Conservation (phyloP, 2,329 filamentous ascomycete species). For the Cadophora sp. region DNA sequence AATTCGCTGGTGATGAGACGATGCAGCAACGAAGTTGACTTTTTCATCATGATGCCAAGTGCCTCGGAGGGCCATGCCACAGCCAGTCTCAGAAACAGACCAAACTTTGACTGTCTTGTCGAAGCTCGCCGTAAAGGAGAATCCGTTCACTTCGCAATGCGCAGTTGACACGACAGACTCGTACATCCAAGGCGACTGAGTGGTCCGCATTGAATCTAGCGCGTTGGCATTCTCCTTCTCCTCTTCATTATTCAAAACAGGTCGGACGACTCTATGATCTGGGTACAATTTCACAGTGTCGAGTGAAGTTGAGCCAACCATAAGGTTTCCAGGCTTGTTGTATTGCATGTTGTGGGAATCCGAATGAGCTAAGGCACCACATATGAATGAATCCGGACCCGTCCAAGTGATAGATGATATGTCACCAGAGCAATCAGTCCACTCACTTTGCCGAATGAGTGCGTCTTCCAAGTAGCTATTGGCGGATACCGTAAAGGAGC, state of each 20-base stretch:
- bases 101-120: constrained; percentile 68
- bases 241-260: constrained; percentile 49
- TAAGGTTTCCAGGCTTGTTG: constrained; percentile 68
- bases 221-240: constrained; percentile 57
- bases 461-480: constrained; percentile 53
- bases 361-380: constrained; percentile 67
- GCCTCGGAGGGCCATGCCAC: constrained; percentile 51
- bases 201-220: constrained; percentile 60
- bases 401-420: constrained; percentile 65
- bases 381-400: constrained; percentile 59
- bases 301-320: constrained; percentile 56
- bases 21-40: constrained; percentile 67
- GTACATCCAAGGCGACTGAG: constrained; percentile 68
- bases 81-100: constrained; percentile 50
- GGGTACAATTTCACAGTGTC: constrained; percentile 58
- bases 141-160: constrained; percentile 53
- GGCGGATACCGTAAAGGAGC: constrained; percentile 33
- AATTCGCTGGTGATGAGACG: constrained; percentile 53
- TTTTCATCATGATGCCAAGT: constrained; percentile 64
- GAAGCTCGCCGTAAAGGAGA: constrained; percentile 66
- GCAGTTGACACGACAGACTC: constrained; percentile 68
- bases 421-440: constrained; percentile 67
- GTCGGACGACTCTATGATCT: constrained; percentile 63
- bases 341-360: constrained; percentile 70
- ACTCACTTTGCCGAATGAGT: constrained; percentile 58